A percentile compares a stretch with the other conserved stretches of the same genome.
Evolutionary conservation across 805 yeast genomes (phyloP).

Genomic region (Kodamaea laetipori): DNA sequence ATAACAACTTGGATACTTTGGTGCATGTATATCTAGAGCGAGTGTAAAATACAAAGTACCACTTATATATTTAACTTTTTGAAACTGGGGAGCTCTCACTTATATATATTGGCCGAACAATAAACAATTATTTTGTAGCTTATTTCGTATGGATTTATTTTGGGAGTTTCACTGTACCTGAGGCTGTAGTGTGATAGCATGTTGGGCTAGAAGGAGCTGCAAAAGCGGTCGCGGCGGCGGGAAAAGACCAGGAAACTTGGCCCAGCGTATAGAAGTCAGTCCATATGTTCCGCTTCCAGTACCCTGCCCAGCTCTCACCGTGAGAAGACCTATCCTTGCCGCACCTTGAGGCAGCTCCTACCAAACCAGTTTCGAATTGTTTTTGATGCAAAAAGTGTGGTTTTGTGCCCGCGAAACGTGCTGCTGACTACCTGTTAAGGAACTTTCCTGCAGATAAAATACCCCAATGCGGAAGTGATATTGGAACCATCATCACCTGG

Average conservation of each 20-base stretch:
- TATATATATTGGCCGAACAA: constrained; percentile 3
- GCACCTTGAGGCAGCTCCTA: too few species aligned
- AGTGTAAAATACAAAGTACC: constrained; percentile 2
- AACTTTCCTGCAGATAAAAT: background rate
- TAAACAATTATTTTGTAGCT: constrained; percentile 5
- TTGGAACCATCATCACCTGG: background rate
- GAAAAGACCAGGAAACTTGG: too few species aligned
- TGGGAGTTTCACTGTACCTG: constrained; percentile 4
- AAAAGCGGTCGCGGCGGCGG: too few species aligned
- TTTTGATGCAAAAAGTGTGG: constrained; percentile 3
- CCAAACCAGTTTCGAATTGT: background rate
- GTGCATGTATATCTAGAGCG: constrained; percentile 4
- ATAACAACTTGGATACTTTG: constrained; percentile 31
- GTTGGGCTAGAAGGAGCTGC: too few species aligned
- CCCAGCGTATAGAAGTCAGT: background rate
- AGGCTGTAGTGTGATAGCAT: background rate
- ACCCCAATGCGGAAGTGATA: constrained; percentile 1
- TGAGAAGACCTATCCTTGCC: background rate
- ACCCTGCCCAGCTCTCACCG: background rate
- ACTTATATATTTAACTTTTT: background rate
- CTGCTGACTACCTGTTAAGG: background rate
- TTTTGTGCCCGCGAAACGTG: background rate
- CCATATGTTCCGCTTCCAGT: background rate
- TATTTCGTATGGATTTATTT: background rate
- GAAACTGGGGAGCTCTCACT: background rate